Evolutionary conservation across 257 asterid species (phyloP).

Genomic region (Petrea volubilis): DNA sequence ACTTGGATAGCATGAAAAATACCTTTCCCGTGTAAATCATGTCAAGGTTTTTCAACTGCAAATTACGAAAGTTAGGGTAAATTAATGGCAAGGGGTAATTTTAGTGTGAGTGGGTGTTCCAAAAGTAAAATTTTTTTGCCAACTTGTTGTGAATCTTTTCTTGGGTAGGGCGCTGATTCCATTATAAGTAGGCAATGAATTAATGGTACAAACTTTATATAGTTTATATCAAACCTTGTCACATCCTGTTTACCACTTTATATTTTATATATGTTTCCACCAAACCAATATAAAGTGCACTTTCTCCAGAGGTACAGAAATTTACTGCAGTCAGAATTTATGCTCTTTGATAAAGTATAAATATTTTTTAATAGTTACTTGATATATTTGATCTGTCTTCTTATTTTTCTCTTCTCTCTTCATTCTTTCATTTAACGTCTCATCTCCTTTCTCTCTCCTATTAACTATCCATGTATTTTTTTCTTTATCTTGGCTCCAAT

Average conservation of each 20-base stretch:
- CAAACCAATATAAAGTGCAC: not conserved
- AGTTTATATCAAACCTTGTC: not conserved
- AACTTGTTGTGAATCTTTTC: not conserved
- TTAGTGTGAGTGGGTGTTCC: not conserved
- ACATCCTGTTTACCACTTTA: slow-evolving; percentile 7
- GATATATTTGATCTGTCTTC: no score
- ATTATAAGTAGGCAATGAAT: not conserved
- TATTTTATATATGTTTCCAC: not conserved
- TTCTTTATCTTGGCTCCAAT: no score
- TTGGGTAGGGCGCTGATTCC: slow-evolving; percentile 16
- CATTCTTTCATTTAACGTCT: no score
- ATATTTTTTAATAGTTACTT: no score
- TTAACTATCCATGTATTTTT: no score
- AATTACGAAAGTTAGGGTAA: not conserved
- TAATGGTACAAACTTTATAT: not conserved
- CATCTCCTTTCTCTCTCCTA: no score
- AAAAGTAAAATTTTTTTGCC: not conserved
- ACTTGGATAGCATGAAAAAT: no score
- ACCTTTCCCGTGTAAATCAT: not conserved
- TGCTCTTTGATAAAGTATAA: no score
- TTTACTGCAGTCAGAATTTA: no score
- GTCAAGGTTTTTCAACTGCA: no score
- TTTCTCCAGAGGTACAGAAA: no score
- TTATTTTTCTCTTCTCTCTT: no score
- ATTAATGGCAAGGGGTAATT: not conserved